Conservation (phyloP, 164 flowering plant genomes). For the Litsea cubeba region DNA sequence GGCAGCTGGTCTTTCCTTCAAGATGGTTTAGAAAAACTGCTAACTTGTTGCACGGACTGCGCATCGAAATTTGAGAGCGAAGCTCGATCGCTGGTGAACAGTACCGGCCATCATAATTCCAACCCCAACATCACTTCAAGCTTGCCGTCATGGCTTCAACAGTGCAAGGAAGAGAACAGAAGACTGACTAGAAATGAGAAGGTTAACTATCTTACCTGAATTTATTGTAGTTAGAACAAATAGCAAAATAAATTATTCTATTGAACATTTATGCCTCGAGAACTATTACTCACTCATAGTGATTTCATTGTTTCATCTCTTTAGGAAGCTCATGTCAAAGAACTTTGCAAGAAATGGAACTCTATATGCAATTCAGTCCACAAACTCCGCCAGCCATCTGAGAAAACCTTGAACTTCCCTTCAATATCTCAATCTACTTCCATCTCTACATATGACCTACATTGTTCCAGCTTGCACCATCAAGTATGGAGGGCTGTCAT, state of each 20-base stretch:
- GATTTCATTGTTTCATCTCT: not conserved
- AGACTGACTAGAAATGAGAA: constrained; percentile 35
- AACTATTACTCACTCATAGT: not conserved
- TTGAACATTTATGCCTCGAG: not conserved
- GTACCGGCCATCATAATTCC: constrained; percentile 25
- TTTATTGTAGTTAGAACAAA: not conserved
- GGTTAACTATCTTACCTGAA: constrained; percentile 27
- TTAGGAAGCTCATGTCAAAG: constrained; percentile 52
- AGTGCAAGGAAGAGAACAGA: constrained; percentile 55
- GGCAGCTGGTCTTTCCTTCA: constrained; percentile 28
- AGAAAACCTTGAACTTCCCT: constrained; percentile 44
- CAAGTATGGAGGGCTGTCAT: constrained; percentile 38
- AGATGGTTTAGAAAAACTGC: constrained; percentile 37
- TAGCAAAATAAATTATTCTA: not conserved
- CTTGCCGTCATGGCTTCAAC: constrained; percentile 89
- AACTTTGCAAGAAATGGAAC: constrained; percentile 61
- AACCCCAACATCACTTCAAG: constrained; percentile 35
- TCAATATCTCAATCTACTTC: constrained; percentile 59
- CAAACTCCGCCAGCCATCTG: constrained; percentile 27
- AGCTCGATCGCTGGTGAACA: constrained; percentile 36
- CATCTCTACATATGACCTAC: constrained; percentile 44
- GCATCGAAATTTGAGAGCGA: constrained; percentile 46
- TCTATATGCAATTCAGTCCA: constrained; percentile 56
- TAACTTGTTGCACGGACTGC: constrained; percentile 53
- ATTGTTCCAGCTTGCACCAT: constrained; percentile 25